phyloP scores from a whole-genome alignment of 345 rosid genomes.

The Raphanus raphanistrum region DNA sequence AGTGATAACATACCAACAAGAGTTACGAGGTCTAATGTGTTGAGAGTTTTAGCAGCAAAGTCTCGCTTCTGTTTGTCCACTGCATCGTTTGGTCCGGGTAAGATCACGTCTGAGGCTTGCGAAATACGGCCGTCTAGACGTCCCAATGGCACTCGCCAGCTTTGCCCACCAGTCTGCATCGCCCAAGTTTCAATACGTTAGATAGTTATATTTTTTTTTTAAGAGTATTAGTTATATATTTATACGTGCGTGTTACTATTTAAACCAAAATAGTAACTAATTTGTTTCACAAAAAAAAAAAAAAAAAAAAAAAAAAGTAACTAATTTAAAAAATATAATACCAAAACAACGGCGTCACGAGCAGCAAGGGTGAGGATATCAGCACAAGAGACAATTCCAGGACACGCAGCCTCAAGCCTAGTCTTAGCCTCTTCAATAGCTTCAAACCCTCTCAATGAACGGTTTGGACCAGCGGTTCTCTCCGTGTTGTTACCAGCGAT shows the following conservation, averaged over 20 bases:
- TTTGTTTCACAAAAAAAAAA: too few relatives aligned
- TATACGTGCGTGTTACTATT: background rate
- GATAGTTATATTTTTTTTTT: background rate
- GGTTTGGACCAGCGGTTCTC: conserved; percentile 40
- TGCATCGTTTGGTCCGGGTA: conserved; percentile 42
- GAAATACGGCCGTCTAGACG: conserved; percentile 39
- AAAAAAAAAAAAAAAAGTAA: too few relatives aligned
- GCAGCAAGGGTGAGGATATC: conserved; percentile 56
- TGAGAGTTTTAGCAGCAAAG: conserved; percentile 41
- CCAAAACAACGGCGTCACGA: conserved; percentile 48
- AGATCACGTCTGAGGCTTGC: conserved; percentile 35
- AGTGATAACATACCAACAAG: conserved; percentile 44
- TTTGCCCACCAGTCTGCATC: conserved; percentile 37
- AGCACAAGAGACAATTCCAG: conserved; percentile 49
- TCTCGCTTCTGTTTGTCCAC: conserved; percentile 41
- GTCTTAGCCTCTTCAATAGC: conserved; percentile 44
- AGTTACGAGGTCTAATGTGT: conserved; percentile 49
- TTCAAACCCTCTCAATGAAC: conserved; percentile 40
- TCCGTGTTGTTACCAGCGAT: conserved; percentile 35
- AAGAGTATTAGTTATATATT: background rate
- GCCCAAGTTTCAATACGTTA: background rate
- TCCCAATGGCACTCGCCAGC: conserved; percentile 39
- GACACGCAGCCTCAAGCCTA: conserved; percentile 43
- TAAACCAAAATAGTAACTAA: background rate
- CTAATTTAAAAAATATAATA: conserved; percentile 19